Base-by-base conservation (phyloP, 129 eudicot species). In the Centrapalus pauciflorus region DNA sequence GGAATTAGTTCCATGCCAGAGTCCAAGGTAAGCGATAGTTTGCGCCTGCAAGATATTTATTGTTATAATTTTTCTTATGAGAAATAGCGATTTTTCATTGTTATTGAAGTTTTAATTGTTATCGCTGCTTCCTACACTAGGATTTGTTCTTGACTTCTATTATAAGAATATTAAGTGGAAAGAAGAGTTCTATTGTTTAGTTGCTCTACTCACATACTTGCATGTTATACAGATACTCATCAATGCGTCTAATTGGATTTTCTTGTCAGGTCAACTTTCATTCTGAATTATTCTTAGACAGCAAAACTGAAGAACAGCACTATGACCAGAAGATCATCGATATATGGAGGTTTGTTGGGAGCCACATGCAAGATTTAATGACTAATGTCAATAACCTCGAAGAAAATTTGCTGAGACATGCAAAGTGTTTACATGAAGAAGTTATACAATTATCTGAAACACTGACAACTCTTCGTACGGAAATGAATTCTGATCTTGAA, bases 21-120 rank as follows among this genome's bases (percentile, higher is more conserved):
- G 58, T 73, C 67, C 67, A 79, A 85, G 90, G 97, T 91, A 80
- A 66, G 43, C 43, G 14, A 20, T 43, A 24, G 41, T n/a, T 28
- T 71, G 52, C 69, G 23, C 23, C 35, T 61, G 5, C 49, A 58
- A 7, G 49, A 32, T 5, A 49, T 50, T 19, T 50, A 9, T 26
- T 33, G 20, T 23, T 45, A 45, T 45, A 45, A 45, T 45, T 20
- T 45, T 16, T 1, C 23, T 45, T 23, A 16, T 45, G 11, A 10
- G 52, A 16, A 7, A 14, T 45, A 16, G 52, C 23, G 21, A 45
- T 45, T 23, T n/a, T n/a, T n/a, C n/a, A n/a, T n/a, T n/a, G n/a
- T n/a, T n/a, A n/a, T n/a, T n/a, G n/a, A n/a, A n/a, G n/a, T n/a
- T n/a, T n/a, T n/a, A n/a, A n/a, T n/a, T n/a, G n/a, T n/a, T n/a